Base-by-base conservation (phyloP, 2,329 filamentous ascomycete species). In the Emydomyces testavorans region DNA sequence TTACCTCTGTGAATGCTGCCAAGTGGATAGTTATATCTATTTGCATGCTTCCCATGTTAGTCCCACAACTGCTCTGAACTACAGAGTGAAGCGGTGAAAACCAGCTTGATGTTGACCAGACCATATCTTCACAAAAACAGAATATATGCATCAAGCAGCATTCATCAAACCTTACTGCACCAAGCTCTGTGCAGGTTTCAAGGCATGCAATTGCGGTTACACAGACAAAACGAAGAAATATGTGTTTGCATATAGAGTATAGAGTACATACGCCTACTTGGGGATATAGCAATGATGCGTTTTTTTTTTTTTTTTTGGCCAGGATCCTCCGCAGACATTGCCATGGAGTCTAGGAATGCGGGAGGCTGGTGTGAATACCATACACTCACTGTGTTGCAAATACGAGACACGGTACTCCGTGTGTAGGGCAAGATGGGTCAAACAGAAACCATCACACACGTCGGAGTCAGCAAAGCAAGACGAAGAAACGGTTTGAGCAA, bases 401-500 rank as follows among this genome's bases (percentile, higher is more conserved):
- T 45, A 45, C 42, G 42, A 45, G 42, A 35, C 42, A 45, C 26
- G 24, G 28, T 11, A 42, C 16, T 31, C 2, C 3, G 4, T 29
- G 23, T 29, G n/a, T 8, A 44, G 41, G 20, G 16, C 39, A 23
- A 18, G 16, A 16, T 13, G 39, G n/a, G 20, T 10, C 26, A 21
- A 28, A 26, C 39, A 32, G 39, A 21, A 29, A 42, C 28, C 7
- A 31, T 31, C 8, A 8, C 29, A 31, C 29, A 21, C 39, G 31
- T 42, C 39, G 39, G 39, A 26, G 28, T 42, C 42, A 28, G 32
- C 42, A 24, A 45, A 7, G 18, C 21, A 8, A 26, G 29, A 35
- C 16, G 21, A 11, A 44, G 31, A 43, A 13, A 44, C 28, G 41
- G 41, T 36, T 20, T 44, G 42, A 26, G 42, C 42, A 45, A 45